Conservation (phyloP, 192 early-diverging fungal species). For the Mortierella claussenii region DNA sequence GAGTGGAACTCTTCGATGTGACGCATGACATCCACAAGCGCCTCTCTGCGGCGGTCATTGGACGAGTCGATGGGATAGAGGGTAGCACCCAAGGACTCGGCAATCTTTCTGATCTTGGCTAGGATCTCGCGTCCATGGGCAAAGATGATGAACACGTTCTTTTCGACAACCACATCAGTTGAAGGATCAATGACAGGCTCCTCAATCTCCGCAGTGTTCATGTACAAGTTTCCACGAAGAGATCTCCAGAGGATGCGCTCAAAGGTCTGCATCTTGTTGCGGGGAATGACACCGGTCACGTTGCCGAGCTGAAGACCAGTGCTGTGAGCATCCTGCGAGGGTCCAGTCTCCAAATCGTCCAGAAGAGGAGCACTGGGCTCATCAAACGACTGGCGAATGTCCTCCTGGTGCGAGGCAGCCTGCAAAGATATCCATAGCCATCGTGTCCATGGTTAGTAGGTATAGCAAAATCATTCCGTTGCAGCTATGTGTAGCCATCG, state of each 20-base stretch:
- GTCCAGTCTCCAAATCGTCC: constrained; percentile 66
- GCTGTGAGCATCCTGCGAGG: constrained; percentile 35
- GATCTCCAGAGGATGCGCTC: constrained; percentile 98
- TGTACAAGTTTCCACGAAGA: constrained; percentile 96
- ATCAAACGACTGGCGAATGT: constrained; percentile 62
- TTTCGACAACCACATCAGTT: constrained; percentile 88
- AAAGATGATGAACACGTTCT: constrained; percentile 99
- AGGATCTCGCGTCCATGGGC: constrained; percentile 94
- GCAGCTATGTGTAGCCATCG: too few relatives aligned
- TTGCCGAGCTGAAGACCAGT: constrained; percentile 77
- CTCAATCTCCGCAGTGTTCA: constrained; percentile 96
- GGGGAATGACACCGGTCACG: constrained; percentile 97
- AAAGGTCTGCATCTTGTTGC: constrained; percentile 87
- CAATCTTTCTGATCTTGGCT: constrained; percentile 91
- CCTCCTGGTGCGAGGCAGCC: constrained; percentile 58
- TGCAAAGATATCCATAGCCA: constrained; percentile 2
- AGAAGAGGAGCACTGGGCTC: constrained; percentile 70
- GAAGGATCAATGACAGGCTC: constrained; percentile 93
- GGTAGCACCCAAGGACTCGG: constrained; percentile 95
- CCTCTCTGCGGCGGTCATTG: constrained; percentile 86
- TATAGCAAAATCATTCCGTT: too few relatives aligned
- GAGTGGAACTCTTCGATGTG: constrained; percentile 90
- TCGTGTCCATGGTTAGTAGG: neutral
- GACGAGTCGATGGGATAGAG: constrained; percentile 89
- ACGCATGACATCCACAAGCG: constrained; percentile 80